Conservation (phyloP, 78 protist genomes). For the Dictyostelium discoideum region DNA sequence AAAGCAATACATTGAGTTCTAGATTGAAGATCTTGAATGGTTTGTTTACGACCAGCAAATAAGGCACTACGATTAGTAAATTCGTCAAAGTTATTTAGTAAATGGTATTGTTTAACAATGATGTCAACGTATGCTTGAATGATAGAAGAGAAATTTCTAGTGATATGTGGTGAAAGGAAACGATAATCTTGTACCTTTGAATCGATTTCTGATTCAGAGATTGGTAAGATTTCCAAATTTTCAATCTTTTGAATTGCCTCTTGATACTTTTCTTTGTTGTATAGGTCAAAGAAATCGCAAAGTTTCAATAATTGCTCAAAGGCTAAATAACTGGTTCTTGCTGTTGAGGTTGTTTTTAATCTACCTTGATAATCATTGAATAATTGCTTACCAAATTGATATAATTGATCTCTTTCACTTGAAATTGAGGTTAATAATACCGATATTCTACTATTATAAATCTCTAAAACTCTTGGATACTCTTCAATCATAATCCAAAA, state of each 20-base stretch:
- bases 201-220: not conserved
- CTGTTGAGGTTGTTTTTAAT: slow-evolving; percentile 14
- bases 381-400: slow-evolving; percentile 45
- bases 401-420: slow-evolving; percentile 28
- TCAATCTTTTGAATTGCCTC: slow-evolving; percentile 40
- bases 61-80: not conserved
- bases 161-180: slow-evolving; percentile 21
- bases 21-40: slow-evolving; percentile 12
- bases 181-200: slow-evolving; percentile 21
- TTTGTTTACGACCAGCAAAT: slow-evolving; percentile 14
- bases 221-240: slow-evolving; percentile 1
- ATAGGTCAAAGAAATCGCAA: slow-evolving; percentile 34
- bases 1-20: slow-evolving; percentile 26
- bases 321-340: slow-evolving; percentile 21
- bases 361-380: slow-evolving; percentile 14
- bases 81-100: not conserved
- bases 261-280: slow-evolving; percentile 8
- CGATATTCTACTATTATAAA: slow-evolving; percentile 47
- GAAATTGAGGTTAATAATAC: not conserved
- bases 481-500: slow-evolving; percentile 62
- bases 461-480: slow-evolving; percentile 45
- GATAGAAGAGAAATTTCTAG: slow-evolving; percentile 53
- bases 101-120: slow-evolving; percentile 13
- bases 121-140: slow-evolving; percentile 41
- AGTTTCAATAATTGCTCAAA: slow-evolving; percentile 57